Evolutionary conservation across 108 stramenopile genomes (phyloP).

Genomic region (Cyclotella kingstonii): DNA sequence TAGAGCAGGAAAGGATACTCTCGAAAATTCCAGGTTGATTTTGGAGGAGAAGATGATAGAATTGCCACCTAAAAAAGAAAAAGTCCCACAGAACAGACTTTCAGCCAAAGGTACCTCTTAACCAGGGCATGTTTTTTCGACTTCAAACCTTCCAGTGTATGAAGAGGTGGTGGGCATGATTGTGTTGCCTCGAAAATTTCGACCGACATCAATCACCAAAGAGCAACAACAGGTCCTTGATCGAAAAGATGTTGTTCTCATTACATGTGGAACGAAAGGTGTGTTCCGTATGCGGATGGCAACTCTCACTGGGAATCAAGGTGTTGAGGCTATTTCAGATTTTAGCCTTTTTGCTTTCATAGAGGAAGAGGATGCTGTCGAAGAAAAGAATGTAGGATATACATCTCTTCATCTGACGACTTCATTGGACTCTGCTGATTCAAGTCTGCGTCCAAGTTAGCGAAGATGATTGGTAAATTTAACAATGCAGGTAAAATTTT

Average conservation of each 20-base stretch:
- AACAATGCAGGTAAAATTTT: too few species aligned
- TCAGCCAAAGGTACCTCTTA: background rate
- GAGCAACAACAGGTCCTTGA: constrained; percentile 40
- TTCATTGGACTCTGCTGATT: constrained; percentile 25
- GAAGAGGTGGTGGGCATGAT: constrained; percentile 84
- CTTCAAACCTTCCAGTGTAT: constrained; percentile 78
- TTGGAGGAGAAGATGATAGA: constrained; percentile 45
- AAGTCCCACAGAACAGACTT: constrained; percentile 14
- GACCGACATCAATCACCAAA: constrained; percentile 36
- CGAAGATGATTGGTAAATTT: too few species aligned
- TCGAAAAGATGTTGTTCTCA: constrained; percentile 45
- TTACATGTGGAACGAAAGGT: constrained; percentile 80
- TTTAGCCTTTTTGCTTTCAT: constrained; percentile 53
- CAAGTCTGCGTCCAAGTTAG: constrained; percentile 41
- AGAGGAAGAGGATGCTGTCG: constrained; percentile 57
- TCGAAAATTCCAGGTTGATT: constrained; percentile 86
- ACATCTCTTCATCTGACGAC: constrained; percentile 44
- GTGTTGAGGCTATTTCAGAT: constrained; percentile 42
- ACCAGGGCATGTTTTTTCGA: constrained; percentile 48
- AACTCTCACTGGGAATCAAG: constrained; percentile 10
- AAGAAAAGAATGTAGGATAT: constrained; percentile 77
- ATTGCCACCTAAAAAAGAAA: constrained; percentile 32
- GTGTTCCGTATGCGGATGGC: constrained; percentile 70
- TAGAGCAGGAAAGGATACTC: constrained; percentile 72
- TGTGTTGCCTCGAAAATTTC: constrained; percentile 38